phyloP scores from a whole-genome alignment of 257 asterid genomes.

The Nicotiana noctiflora region DNA sequence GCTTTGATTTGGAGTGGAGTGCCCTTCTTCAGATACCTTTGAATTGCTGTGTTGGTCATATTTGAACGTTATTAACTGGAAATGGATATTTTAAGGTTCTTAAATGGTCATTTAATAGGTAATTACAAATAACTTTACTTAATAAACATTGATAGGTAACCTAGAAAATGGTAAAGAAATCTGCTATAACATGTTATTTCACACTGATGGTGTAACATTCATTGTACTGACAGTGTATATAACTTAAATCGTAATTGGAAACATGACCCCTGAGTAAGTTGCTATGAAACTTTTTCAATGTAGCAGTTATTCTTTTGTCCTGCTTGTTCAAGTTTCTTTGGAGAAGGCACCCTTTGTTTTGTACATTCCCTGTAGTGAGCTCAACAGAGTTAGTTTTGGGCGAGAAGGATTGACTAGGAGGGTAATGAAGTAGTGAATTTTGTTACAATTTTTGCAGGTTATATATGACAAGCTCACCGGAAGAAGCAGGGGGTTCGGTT shows the following conservation, averaged over 20 bases:
- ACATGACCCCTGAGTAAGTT: neutral
- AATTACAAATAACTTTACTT: too few species aligned
- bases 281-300: neutral
- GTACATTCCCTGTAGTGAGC: neutral
- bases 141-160: too few species aligned
- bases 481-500: constrained; percentile 91
- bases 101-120: neutral
- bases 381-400: neutral
- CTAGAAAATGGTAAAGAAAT: too few species aligned
- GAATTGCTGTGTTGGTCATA: neutral
- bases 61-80: neutral
- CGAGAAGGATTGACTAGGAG: neutral
- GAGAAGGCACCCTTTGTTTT: neutral
- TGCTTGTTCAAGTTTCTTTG: neutral
- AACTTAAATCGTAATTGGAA: neutral
- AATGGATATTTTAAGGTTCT: neutral
- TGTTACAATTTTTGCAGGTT: constrained; percentile 42
- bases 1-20: neutral
- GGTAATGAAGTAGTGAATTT: neutral
- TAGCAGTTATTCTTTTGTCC: neutral
- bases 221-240: neutral
- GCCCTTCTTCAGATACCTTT: neutral
- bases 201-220: too few species aligned
- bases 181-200: too few species aligned
- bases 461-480: constrained; percentile 79